phyloP scores from a whole-genome alignment of 2,329 filamentous ascomycete species.

The Biscogniauxia marginata region DNA sequence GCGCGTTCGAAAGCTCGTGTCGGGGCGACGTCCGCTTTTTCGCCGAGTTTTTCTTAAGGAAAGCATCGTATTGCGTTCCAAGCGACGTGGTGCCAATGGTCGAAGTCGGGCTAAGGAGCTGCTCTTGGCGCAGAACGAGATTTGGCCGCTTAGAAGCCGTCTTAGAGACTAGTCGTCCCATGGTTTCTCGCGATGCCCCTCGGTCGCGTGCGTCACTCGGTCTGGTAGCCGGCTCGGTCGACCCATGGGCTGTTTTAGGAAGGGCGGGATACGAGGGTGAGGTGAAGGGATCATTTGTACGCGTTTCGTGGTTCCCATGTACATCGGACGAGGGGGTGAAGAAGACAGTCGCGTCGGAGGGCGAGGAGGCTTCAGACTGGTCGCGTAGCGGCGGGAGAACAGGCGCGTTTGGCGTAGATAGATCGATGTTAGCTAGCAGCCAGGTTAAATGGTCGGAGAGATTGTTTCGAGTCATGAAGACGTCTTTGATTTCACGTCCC shows the following conservation, averaged over 20 bases:
- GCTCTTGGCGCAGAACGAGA: constrained; percentile 42
- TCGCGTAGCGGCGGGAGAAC: constrained; percentile 36
- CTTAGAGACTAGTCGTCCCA: constrained; percentile 46
- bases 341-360: constrained; percentile 24
- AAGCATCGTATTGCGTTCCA: constrained; percentile 36
- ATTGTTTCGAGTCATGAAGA: constrained; percentile 64
- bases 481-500: constrained; percentile 39
- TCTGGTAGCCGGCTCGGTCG: constrained; percentile 14
- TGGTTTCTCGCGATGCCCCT: constrained; percentile 29
- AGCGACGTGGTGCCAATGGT: constrained; percentile 33
- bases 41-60: constrained; percentile 28
- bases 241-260: constrained; percentile 24
- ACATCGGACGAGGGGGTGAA: constrained; percentile 14
- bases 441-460: constrained; percentile 56
- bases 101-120: constrained; percentile 42
- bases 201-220: constrained; percentile 19
- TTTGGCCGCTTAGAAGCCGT: constrained; percentile 45
- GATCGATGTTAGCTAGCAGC: constrained; percentile 50
- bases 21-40: constrained; percentile 26
- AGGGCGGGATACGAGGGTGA: constrained; percentile 22
- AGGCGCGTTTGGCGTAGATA: constrained; percentile 39
- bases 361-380: constrained; percentile 21
- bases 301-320: constrained; percentile 16
- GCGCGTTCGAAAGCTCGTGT: constrained; percentile 10
- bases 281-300: constrained; percentile 11